phyloP scores from a whole-genome alignment of 2,329 filamentous ascomycete genomes.

The Aspergillus sp. region DNA sequence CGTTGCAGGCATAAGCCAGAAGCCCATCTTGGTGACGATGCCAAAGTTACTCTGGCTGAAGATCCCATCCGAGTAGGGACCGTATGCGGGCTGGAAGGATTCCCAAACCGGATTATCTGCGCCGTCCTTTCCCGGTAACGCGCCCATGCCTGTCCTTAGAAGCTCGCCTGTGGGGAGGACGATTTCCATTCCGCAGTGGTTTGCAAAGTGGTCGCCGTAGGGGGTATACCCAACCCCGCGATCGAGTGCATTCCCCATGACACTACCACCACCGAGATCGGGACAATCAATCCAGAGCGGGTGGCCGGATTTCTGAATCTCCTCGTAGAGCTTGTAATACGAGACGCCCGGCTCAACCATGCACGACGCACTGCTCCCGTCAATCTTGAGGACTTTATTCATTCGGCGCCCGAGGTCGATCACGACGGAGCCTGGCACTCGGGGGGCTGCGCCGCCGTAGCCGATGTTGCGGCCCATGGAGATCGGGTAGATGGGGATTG shows the following conservation, averaged over 20 bases:
- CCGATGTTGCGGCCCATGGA: no score
- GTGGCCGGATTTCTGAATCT: slow-evolving; percentile 23
- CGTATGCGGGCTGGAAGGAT: slow-evolving; percentile 18
- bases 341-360: slow-evolving; percentile 62
- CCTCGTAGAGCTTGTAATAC: slow-evolving; percentile 57
- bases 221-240: slow-evolving; percentile 53
- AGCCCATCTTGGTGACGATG: slow-evolving; percentile 60
- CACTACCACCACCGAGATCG: slow-evolving; percentile 48
- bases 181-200: slow-evolving; percentile 51
- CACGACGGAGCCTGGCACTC: no score
- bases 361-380: slow-evolving; percentile 53
- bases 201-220: slow-evolving; percentile 45
- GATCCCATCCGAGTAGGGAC: slow-evolving; percentile 48
- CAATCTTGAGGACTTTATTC: slow-evolving; percentile 58
- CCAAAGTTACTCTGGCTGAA: slow-evolving; percentile 59
- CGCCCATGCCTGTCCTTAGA: slow-evolving; percentile 54
- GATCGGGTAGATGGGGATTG: no score
- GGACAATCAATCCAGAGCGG: slow-evolving; percentile 35
- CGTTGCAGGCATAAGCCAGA: slow-evolving; percentile 59
- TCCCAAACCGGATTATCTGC: neutral
- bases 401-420: slow-evolving; percentile 37
- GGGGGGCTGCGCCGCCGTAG: no score
- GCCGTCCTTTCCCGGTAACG: slow-evolving; percentile 19
- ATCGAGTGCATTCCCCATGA: slow-evolving; percentile 54
- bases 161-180: slow-evolving; percentile 53